Base-by-base conservation (phyloP, 1,139 yeast genomes). In the Magnusiomyces ingens region DNA sequence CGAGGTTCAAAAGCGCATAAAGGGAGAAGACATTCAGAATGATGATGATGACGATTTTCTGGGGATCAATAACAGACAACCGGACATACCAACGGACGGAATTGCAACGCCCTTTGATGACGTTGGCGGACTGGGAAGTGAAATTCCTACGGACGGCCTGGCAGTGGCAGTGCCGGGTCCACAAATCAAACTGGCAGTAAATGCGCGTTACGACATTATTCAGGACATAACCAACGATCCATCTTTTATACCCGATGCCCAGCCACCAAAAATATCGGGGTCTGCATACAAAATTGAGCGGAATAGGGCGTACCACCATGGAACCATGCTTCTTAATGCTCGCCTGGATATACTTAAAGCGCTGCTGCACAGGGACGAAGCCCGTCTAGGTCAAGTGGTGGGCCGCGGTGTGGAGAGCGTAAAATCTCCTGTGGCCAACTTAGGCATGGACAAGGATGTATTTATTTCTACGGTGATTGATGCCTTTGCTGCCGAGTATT, bases 221-320 rank as follows among this genome's bases (percentile, higher is more conserved):
- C 78, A 80, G 5, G 65, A 69, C 6, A 73, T 70, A 2, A 21
- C 40, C 29, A n/a, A 48, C 29, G 67, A 66, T 2, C 32, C 32
- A 8, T 26, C 32, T 26, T 26, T 26, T 26, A 4, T 8, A 4
- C 32, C 4, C 4, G 71, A 67, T 17, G 71, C 72, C 8, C 32
- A 26, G 8, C 32, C 32, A 26, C 32, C 32, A 38, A 91, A 91
- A 62, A 80, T 91, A 3, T 85, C 95, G 62, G 98, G 98, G 0
- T 85, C 95, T 12, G 97, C 98, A 0, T 91, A 80, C 68, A 93
- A 91, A 65, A 75, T 94, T 18, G 82, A 95, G 11, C 79, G 80
- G 51, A 94, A 95, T 0, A 82, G 81, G 60, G 84, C 96, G 2
- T 85, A 91, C 60, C 99, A 94, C 66, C 99, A 94, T 70, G 99